Base-by-base conservation (phyloP, 371 early-diverging fungal genomes). In the Paraphysoderma sedebokerense region DNA sequence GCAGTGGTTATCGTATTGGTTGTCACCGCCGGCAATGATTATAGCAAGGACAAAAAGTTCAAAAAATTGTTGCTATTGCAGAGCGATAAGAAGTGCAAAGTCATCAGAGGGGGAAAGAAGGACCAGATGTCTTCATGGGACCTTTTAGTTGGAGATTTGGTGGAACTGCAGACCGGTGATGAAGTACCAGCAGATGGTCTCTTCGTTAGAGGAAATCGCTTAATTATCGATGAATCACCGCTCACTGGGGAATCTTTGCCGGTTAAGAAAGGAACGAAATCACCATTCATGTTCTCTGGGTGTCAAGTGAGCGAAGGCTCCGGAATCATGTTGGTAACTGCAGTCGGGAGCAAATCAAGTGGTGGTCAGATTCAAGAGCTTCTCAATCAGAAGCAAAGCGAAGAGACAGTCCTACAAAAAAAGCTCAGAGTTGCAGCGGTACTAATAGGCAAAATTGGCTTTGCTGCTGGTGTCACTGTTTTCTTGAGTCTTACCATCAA, bases 141-240 rank as follows among this genome's bases (percentile, higher is more conserved):
- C 44, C 45, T 65, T 13, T 38, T 57, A 30, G 73, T 71, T 38
- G 78, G 78, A 2, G 78, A 77, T 55, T 46, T 74, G 17, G 51
- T 58, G 38, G 26, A 44, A 15, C 19, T 76, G 19, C 53, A 56
- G 35, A 52, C 60, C 3, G 76, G 76, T 35, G 76, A 71, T 49
- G 48, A 72, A 1, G 46, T 76, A 23, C 67, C 69, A 20, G 64
- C 44, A 6, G 64, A 63, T 44, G 49, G 61, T 33, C 8, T 65
- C 5, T 34, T 60, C 11, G 37, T 65, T n/a, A n/a, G 33, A 15
- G 39, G 47, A 22, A 40, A 42, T 12, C 38, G 46, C 22, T 26
- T 63, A 5, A 39, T 26, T 1, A 31, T 48, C 35, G 67, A 63
- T 47, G 59, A 63, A 35, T 58, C 58, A 17, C 48, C 66, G 8